A percentile compares a stretch with the other conserved stretches of the same genome.
These are phyloP conservation scores for Neurospora sp. DNA, from an alignment of 495 filamentous ascomycete genomes.

Conservation along the genomic window DNA sequence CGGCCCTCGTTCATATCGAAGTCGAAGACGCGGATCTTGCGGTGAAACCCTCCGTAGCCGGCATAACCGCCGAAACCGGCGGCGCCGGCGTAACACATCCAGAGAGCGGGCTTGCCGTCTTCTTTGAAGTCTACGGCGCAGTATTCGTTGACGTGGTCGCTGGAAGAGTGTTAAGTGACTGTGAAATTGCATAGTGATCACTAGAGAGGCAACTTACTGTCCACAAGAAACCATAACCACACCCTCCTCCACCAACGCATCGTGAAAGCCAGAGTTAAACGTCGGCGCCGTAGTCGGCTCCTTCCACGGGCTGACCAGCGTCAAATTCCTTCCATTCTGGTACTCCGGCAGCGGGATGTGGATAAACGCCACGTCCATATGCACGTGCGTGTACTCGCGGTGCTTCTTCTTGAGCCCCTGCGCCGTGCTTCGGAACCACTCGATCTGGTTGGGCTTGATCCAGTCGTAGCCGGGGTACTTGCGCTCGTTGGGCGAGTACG, in stretches of 20 bases:
- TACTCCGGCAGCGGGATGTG: conserved; percentile 96
- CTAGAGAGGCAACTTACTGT: conserved; percentile 52
- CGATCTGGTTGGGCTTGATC: conserved; percentile 87
- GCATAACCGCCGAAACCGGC: conserved; percentile 89
- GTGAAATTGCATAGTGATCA: not conserved
- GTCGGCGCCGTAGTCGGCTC: conserved; percentile 76
- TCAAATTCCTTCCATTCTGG: conserved; percentile 31
- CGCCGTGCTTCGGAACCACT: conserved; percentile 80
- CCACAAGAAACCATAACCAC: conserved; percentile 82
- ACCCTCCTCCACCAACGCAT: conserved; percentile 75
- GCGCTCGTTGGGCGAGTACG: conserved; percentile 82
- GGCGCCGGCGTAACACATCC: conserved; percentile 97
- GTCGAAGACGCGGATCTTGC: conserved; percentile 80
- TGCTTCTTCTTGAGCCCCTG: conserved; percentile 57
- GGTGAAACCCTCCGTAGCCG: conserved; percentile 74
- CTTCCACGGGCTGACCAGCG: conserved; percentile 52
- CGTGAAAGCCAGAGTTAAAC: conserved; percentile 80
- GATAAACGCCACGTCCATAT: conserved; percentile 95
- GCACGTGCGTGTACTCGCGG: conserved; percentile 75
- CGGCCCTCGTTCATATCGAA: conserved; percentile 81
- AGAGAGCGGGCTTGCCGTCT: conserved; percentile 58
- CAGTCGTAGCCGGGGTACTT: conserved; percentile 87
- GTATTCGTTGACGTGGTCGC: conserved; percentile 94
- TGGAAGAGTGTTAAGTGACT: conserved; percentile 18
- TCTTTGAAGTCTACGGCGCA: conserved; percentile 58